Conservation (phyloP, 768 basidiomycete genomes). For the Filobasidium floriforme region DNA sequence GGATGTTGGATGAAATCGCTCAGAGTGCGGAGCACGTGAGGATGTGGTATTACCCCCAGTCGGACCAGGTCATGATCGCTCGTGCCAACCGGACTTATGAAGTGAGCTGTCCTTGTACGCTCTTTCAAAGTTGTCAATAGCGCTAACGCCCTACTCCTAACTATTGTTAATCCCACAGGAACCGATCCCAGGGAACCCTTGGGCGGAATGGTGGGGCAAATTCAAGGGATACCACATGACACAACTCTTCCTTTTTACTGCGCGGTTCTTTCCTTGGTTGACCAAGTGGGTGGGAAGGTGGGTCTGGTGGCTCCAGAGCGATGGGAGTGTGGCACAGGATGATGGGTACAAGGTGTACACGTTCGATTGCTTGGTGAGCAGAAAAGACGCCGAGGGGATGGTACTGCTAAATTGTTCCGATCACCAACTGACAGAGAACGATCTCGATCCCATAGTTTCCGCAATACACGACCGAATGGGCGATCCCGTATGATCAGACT, state of each 20-base stretch:
- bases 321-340: constrained; percentile 58
- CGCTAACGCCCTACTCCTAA: no score
- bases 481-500: constrained; percentile 66
- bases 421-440: no score
- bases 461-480: constrained; percentile 94
- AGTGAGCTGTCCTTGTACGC: constrained; percentile 49
- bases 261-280: constrained; percentile 57
- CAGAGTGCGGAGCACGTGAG: constrained; percentile 75
- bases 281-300: constrained; percentile 55
- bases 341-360: constrained; percentile 81
- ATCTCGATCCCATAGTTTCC: constrained; percentile 56
- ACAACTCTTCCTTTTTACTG: constrained; percentile 73
- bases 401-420: no score
- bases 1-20: constrained; percentile 41
- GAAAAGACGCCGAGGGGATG: no score
- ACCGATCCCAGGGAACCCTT: constrained; percentile 39
- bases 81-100: constrained; percentile 66
- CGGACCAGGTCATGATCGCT: constrained; percentile 63
- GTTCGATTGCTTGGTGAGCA: constrained; percentile 75
- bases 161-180: constrained; percentile 35
- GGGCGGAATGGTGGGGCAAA: constrained; percentile 26
- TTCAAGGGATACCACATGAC: constrained; percentile 72
- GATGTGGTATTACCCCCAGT: constrained; percentile 89
- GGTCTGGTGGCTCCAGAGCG: constrained; percentile 57
- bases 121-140: constrained; percentile 12